These are phyloP conservation scores for Argentina anserina DNA, from an alignment of 306 rosid genomes.

Conservation along the genomic window DNA sequence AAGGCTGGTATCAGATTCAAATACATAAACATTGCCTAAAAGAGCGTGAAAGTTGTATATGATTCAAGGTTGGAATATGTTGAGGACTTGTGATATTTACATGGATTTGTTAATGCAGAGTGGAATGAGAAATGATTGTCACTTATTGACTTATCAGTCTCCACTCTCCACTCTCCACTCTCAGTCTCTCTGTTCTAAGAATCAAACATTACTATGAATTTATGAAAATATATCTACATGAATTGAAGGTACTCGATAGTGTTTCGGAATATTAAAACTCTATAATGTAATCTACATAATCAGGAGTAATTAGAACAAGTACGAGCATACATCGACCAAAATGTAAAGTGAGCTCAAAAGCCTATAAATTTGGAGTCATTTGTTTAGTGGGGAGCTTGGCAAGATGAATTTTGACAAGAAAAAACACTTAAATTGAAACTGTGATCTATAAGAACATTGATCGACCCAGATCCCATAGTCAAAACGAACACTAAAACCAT, in stretches of 20 bases:
- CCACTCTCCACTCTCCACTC: background rate
- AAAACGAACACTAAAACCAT: slow-evolving; percentile 16
- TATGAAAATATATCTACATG: no score
- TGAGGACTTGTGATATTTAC: background rate
- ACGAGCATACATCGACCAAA: background rate
- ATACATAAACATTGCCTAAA: slow-evolving; percentile 3
- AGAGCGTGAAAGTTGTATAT: background rate
- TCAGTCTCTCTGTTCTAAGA: background rate
- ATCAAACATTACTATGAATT: background rate
- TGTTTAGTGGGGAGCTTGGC: background rate
- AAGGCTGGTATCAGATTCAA: slow-evolving; percentile 3
- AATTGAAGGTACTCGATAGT: no score
- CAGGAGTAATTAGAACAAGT: background rate
- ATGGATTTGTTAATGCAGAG: background rate
- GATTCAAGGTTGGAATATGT: slow-evolving; percentile 1
- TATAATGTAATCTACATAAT: background rate
- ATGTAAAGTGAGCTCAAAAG: background rate
- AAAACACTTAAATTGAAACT: slow-evolving; percentile 24
- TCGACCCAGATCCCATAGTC: slow-evolving; percentile 35
- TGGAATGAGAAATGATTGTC: slow-evolving; percentile 18
- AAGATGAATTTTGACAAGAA: slow-evolving; percentile 17
- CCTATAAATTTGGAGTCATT: background rate
- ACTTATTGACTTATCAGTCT: slow-evolving; percentile 1
- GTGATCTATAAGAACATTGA: slow-evolving; percentile 16
- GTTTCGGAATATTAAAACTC: background rate